These are phyloP conservation scores for Nakaseomyces glabratus DNA, from an alignment of 1,139 yeast species.

Conservation along the genomic window DNA sequence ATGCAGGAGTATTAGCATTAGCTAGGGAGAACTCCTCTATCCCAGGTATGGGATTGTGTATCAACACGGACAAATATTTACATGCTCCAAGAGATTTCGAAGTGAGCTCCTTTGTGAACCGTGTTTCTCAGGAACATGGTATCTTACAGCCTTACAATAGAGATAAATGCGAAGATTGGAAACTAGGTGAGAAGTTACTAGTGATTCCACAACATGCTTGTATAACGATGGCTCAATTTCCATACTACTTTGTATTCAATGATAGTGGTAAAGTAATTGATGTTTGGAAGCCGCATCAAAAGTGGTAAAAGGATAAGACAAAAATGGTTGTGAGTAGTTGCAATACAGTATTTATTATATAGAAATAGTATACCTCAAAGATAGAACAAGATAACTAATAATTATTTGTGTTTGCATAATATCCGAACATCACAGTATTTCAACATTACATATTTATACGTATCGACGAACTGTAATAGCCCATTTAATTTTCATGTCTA, in stretches of 20 bases:
- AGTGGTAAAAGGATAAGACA: conserved; percentile 36
- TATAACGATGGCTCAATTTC: conserved; percentile 58
- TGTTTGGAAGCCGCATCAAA: conserved; percentile 65
- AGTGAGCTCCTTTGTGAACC: conserved; percentile 45
- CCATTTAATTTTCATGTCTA: no score
- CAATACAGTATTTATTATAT: no score
- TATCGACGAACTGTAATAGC: no score
- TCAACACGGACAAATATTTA: conserved; percentile 18
- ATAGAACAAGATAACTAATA: no score
- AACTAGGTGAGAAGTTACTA: conserved; percentile 44
- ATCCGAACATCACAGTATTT: no score
- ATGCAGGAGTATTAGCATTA: conserved; percentile 66
- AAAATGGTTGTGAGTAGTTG: no score
- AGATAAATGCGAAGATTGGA: conserved; percentile 30
- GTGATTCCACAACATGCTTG: conserved; percentile 69
- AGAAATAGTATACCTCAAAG: no score
- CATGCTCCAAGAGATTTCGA: conserved; percentile 5
- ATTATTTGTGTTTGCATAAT: no score
- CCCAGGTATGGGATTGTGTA: conserved; percentile 42
- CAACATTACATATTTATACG: no score
- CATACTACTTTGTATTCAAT: conserved; percentile 50
- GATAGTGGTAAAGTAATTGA: conserved; percentile 46
- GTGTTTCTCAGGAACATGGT: conserved; percentile 60
- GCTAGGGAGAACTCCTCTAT: conserved; percentile 49
- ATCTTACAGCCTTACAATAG: conserved; percentile 34